These are phyloP conservation scores for Volvox reticuliferus DNA, from an alignment of 139 green algal species.

Conservation along the genomic window DNA sequence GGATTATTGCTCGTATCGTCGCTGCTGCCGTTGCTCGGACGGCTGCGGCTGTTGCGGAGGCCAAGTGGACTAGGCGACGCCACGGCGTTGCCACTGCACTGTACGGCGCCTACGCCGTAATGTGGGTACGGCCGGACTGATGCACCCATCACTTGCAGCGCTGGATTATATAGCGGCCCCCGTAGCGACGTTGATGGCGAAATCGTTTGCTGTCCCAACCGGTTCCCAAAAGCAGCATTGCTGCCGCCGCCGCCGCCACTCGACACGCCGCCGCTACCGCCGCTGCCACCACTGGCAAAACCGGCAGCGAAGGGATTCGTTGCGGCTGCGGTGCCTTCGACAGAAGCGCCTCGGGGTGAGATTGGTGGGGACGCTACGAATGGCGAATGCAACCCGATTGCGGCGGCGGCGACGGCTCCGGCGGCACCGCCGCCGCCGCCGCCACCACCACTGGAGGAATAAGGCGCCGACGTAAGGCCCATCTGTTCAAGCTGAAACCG, in stretches of 20 bases:
- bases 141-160: background rate
- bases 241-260: background rate
- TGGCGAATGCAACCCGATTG: background rate
- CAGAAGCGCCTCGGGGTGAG: background rate
- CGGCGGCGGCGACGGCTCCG: background rate
- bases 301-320: background rate
- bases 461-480: background rate
- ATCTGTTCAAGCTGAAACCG: slow-evolving; percentile 36
- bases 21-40: slow-evolving; percentile 18
- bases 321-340: background rate
- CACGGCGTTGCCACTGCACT: background rate
- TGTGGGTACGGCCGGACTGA: background rate
- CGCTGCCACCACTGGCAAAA: background rate
- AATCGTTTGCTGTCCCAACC: background rate
- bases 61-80: slow-evolving; percentile 27
- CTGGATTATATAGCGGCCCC: background rate
- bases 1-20: background rate
- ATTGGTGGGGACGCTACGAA: background rate
- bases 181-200: background rate
- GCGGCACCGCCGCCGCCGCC: background rate
- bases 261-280: too few relatives aligned
- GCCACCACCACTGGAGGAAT: background rate
- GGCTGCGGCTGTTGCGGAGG: slow-evolving; percentile 11
- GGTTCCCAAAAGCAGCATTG: slow-evolving; percentile 6
- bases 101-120: background rate